Evolutionary conservation across 192 early-diverging fungal species (phyloP).

Genomic region (Coemansia guatemalensis): DNA sequence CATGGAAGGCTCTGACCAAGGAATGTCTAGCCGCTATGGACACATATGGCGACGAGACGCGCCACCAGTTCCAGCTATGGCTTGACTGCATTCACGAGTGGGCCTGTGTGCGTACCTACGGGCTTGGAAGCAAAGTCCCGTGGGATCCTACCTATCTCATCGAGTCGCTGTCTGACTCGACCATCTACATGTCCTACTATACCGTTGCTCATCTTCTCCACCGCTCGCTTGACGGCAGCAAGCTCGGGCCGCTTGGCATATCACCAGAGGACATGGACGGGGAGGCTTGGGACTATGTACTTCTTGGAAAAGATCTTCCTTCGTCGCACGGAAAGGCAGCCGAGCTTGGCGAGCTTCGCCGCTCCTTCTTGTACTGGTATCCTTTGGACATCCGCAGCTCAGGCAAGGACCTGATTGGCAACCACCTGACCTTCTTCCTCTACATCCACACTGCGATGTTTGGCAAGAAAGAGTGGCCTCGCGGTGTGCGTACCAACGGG

Average conservation of each 20-base stretch:
- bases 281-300: constrained; percentile 90
- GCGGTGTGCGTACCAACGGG: constrained; percentile 84
- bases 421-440: constrained; percentile 97
- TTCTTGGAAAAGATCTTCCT: constrained; percentile 65
- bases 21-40: constrained; percentile 81
- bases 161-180: constrained; percentile 96
- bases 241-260: constrained; percentile 75
- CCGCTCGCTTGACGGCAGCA: constrained; percentile 78
- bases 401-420: constrained; percentile 96
- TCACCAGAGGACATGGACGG: constrained; percentile 85
- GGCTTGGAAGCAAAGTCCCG: constrained; percentile 88
- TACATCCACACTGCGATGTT: constrained; percentile 98
- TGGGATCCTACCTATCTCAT: constrained; percentile 93
- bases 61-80: constrained; percentile 80
- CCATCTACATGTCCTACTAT: constrained; percentile 99
- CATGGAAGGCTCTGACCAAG: constrained; percentile 76
- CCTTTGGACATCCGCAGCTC: constrained; percentile 94
- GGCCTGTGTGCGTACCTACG: constrained; percentile 94
- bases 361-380: constrained; percentile 97
- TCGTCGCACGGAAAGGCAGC: constrained; percentile 55
- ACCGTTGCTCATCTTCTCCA: constrained; percentile 93
- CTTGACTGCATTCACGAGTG: constrained; percentile 94
- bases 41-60: constrained; percentile 76
- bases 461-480: constrained; percentile 88
- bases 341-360: constrained; percentile 74